Percentiles rank a stretch among this genome's conserved stretches.
Evolutionary conservation across 2,329 filamentous ascomycete genomes (phyloP).

Genomic region (Aspergillus aculeatus): DNA sequence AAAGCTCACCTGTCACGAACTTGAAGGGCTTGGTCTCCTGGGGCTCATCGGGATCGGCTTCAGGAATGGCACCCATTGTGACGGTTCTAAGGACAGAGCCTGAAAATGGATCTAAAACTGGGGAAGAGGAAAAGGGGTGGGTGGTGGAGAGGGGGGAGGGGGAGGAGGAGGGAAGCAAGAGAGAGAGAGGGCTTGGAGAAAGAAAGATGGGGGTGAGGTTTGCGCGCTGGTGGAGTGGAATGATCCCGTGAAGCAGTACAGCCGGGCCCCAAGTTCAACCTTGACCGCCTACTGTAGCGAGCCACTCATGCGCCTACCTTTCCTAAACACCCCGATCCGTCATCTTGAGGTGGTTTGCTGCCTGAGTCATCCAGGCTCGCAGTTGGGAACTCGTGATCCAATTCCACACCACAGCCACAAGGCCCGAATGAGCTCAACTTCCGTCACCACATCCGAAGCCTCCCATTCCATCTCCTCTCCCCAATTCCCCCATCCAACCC

Average conservation of each 20-base stretch:
- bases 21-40: conserved; percentile 99
- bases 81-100: conserved; percentile 30
- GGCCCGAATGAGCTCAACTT: conserved; percentile 14
- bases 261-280: conserved; percentile 25
- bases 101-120: conserved; percentile 12
- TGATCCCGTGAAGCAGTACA: conserved; percentile 35
- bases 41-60: conserved; percentile 66
- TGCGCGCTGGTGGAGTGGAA: conserved; percentile 30
- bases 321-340: conserved; percentile 36
- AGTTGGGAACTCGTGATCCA: conserved; percentile 1
- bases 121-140: conserved; percentile 17
- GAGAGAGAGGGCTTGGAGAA: conserved; percentile 21
- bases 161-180: conserved; percentile 21
- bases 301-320: conserved; percentile 35
- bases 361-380: conserved; percentile 18
- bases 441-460: conserved; percentile 23
- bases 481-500: conserved; percentile 20
- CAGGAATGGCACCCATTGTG: conserved; percentile 78
- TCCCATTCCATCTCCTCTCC: conserved; percentile 16
- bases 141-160: conserved; percentile 10
- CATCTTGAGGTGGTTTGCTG: neutral
- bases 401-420: conserved; percentile 8
- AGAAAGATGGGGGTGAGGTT: conserved; percentile 30
- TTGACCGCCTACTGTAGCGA: conserved; percentile 42
- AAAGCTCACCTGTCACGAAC: conserved; percentile 90